Conservation (phyloP, 2,329 filamentous ascomycete genomes). For the Ophiostoma australiae region DNA sequence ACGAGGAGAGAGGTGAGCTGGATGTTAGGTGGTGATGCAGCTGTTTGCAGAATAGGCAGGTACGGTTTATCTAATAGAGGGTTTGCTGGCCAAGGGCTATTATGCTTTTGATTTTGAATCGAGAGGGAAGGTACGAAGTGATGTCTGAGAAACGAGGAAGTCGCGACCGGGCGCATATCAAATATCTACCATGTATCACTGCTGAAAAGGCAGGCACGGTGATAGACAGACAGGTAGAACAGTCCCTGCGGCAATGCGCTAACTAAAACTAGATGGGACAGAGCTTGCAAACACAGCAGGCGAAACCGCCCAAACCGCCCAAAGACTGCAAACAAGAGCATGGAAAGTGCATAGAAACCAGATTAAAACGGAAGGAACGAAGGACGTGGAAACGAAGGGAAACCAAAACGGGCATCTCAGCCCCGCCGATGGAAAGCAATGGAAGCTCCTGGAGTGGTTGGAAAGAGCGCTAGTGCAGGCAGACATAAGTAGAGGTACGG, state of each 20-base stretch:
- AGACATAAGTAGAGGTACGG: conserved; percentile 14
- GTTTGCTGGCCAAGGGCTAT: background rate
- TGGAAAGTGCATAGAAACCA: background rate
- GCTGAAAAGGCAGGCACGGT: background rate
- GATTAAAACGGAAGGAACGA: background rate
- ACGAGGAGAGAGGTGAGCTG: background rate
- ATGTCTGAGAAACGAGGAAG: background rate
- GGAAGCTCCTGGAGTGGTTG: conserved; percentile 29
- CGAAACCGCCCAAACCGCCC: too few species aligned
- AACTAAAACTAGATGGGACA: background rate
- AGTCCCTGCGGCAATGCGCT: background rate
- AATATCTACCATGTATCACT: background rate
- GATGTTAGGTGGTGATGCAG: background rate
- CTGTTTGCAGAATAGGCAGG: background rate
- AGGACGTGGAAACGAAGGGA: conserved; percentile 16
- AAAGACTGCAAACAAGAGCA: background rate
- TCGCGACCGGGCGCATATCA: conserved; percentile 8
- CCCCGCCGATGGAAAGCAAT: conserved; percentile 30
- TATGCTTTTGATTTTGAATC: background rate
- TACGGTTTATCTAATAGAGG: background rate
- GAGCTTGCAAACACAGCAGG: background rate
- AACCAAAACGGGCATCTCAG: conserved; percentile 26
- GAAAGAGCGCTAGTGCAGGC: conserved; percentile 17
- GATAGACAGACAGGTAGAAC: background rate
- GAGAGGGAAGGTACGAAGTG: too few species aligned